These are phyloP conservation scores for Didymella lethalis DNA, from an alignment of 2,329 filamentous ascomycete species.

Conservation along the genomic window DNA sequence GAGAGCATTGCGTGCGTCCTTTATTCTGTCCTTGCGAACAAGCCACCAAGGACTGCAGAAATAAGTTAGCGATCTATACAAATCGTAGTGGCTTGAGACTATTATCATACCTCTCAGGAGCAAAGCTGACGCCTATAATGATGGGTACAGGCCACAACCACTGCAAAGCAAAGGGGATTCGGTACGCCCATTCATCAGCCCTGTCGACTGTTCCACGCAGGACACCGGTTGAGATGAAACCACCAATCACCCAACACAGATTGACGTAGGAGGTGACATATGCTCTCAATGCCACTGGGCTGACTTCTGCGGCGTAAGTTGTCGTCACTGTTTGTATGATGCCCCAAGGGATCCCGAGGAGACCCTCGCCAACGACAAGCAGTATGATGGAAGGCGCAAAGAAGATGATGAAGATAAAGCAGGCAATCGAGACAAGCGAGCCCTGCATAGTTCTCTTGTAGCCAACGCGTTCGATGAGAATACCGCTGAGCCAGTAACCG, in stretches of 20 bases:
- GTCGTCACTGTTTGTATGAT: constrained; percentile 51
- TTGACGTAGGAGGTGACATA: neutral
- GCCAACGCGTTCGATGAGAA: constrained; percentile 52
- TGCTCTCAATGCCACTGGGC: neutral
- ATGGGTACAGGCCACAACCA: constrained; percentile 76
- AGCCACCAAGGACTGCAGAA: constrained; percentile 13
- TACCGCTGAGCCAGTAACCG: constrained; percentile 44
- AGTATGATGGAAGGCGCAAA: constrained; percentile 29
- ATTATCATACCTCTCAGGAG: constrained; percentile 74
- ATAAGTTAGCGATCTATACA: constrained; percentile 57
- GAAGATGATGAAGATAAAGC: constrained; percentile 34
- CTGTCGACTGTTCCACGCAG: constrained; percentile 69
- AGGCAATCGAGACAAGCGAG: constrained; percentile 24
- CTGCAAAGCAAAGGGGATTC: constrained; percentile 70
- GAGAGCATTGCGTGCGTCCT: constrained; percentile 14
- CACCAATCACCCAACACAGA: constrained; percentile 35
- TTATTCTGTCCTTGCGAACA: constrained; percentile 6
- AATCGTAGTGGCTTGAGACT: neutral
- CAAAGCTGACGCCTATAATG: constrained; percentile 68
- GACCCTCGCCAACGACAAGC: constrained; percentile 30
- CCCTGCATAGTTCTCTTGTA: constrained; percentile 30
- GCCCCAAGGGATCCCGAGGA: constrained; percentile 50
- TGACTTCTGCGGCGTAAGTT: neutral
- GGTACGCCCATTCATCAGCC: constrained; percentile 67
- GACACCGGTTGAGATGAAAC: constrained; percentile 73